Evolutionary conservation across 371 early-diverging fungal genomes (phyloP), one percentile per base, ranked within the genome.

Genomic region (Apophysomyces elegans): DNA sequence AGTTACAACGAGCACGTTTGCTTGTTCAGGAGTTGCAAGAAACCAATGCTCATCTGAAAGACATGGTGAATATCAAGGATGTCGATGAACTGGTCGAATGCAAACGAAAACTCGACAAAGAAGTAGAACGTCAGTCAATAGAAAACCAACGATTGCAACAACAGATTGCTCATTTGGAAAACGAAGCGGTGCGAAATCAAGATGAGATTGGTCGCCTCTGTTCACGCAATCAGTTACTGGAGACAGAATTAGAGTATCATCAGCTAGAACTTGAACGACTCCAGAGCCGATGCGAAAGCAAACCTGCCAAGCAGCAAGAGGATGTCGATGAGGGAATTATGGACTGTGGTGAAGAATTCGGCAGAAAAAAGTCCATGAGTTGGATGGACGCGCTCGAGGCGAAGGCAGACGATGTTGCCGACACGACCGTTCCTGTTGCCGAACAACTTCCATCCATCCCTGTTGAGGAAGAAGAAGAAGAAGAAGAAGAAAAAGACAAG

Each of bases 261-360:
- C 45, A 50, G 11, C 26, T 32, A 0, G 67, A 71, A 12, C 56
- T 71, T 3, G 21, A 60, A 37, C 47, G 59, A 4, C 18, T 62
- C 6, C 61, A 69, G 18, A 7, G 38, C 6, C 62, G 61, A 61
- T 61, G 32, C 13, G 61, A 47, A 36, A n/a, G 5, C 46, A 60
- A 39, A 60, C n/a, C 54, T 57, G 6, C 26, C 18, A 41, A 8
- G 16, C 39, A 66, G 13, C 66, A 56, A 54, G 56, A 66, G n/a
- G 50, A 32, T 12, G 16, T 60, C 12, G 69, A 43, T 13, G 65
- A 57, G 26, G 70, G 62, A 32, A 47, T 61, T 38, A 50, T 50
- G 54, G 64, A 71, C 37, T 67, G 64, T 16, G 67, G 68, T 43
- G 71, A 68, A 60, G 71, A 71, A 39, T 69, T 69, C 56, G 68